Base-by-base conservation (phyloP, 345 rosid species). In the Citrus trifoliata region DNA sequence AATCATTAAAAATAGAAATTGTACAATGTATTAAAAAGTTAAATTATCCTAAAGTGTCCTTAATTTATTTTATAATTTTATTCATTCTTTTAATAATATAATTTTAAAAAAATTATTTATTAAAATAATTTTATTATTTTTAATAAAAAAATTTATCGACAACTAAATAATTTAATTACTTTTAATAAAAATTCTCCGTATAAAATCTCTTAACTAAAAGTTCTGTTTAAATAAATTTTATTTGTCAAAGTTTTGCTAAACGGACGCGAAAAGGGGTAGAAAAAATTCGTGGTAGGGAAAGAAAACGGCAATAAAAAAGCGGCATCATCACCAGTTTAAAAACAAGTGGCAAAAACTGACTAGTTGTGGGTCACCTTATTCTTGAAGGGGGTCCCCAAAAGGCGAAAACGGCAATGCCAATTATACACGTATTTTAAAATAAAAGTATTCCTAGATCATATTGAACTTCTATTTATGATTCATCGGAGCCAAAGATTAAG, bases 11-110 rank as follows among this genome's bases (percentile, higher is more conserved):
- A 0, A 12, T 46, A 46, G 0, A 46, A 0, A 0, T 46, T 3
- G 0, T 13, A 3, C 0, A 12, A 0, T 4, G 12, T 42, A 10
- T 42, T 42, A 42, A 42, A 42, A 1, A 42, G 0, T 42, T 42
- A 42, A 42, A 42, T 42, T 42, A 0, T 42, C 1, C 0, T 10
- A 42, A 42, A 10, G 0, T 42, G 0, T 8, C 0, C 0, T 42
- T 10, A 10, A 42, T 2, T 46, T 46, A 46, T 46, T 12, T 46
- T 46, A 46, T 0, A 12, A 46, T 46, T 3, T 46, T 46, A 46
- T 46, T 13, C 0, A 46, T 46, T 46, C 3, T 46, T 46, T 42
- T 38, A 7, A 42, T 46, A 46, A 13, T 46, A 46, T 46, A 46
- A 12, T 46, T 46, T 46, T 42, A 0, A 42, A 42, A 42, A 42